These are phyloP conservation scores for Teratosphaeria viscida DNA, from an alignment of 2,329 filamentous ascomycete species.

Conservation along the genomic window DNA sequence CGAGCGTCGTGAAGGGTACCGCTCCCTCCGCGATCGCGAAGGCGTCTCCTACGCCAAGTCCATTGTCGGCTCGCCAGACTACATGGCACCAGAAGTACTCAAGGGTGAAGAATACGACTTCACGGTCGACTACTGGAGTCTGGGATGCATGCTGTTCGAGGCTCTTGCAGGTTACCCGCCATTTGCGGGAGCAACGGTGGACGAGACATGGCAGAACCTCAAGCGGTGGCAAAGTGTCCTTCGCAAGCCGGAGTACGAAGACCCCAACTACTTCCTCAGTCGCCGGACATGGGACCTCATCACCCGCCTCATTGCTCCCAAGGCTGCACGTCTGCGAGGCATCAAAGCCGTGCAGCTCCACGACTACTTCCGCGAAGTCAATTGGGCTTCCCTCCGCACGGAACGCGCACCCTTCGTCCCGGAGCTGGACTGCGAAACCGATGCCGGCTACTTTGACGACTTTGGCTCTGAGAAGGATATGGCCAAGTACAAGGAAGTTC, in stretches of 20 bases:
- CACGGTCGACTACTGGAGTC: conserved; percentile 96
- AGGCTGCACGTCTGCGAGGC: conserved; percentile 67
- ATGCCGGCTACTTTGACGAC: conserved; percentile 97
- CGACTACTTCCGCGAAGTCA: conserved; percentile 89
- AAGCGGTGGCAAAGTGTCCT: conserved; percentile 97
- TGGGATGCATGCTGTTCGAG: conserved; percentile 98
- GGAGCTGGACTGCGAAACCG: conserved; percentile 93
- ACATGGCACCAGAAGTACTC: conserved; percentile 97
- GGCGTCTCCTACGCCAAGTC: conserved; percentile 91
- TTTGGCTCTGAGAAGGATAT: conserved; percentile 95
- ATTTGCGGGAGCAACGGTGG: conserved; percentile 85
- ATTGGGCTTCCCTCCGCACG: conserved; percentile 70
- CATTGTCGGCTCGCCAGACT: conserved; percentile 94
- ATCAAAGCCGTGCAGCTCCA: conserved; percentile 83
- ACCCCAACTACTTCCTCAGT: conserved; percentile 93
- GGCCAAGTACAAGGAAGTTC: conserved; percentile 99
- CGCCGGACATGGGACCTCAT: conserved; percentile 97
- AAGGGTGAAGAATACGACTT: conserved; percentile 96
- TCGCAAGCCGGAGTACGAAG: conserved; percentile 91
- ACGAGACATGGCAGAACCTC: conserved; percentile 97
- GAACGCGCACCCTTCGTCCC: conserved; percentile 93
- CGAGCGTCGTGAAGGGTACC: conserved; percentile 88
- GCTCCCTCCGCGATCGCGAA: conserved; percentile 81
- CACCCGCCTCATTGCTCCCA: conserved; percentile 54
- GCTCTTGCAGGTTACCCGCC: conserved; percentile 92